phyloP scores from a whole-genome alignment of 306 rosid species.

The Argentina anserina region DNA sequence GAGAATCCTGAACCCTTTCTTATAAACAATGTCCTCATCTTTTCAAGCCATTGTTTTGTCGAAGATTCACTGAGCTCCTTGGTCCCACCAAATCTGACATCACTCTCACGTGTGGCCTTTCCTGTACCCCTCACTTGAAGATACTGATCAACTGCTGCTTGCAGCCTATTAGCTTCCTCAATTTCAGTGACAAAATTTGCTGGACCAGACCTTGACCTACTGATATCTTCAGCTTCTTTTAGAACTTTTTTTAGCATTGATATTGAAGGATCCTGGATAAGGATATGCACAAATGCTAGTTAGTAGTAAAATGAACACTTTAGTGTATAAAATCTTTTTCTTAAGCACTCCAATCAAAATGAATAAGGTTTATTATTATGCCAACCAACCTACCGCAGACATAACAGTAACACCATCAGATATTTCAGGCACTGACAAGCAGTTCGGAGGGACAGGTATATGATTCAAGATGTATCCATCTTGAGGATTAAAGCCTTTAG shows the following conservation, averaged over 20 bases:
- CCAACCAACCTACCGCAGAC: constrained; percentile 62
- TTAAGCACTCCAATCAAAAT: not conserved
- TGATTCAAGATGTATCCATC: constrained; percentile 70
- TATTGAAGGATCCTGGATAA: constrained; percentile 78
- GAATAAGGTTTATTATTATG: constrained; percentile 10
- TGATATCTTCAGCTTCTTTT: constrained; percentile 61
- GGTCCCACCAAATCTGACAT: constrained; percentile 57
- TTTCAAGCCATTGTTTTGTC: constrained; percentile 89
- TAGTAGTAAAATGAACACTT: not conserved
- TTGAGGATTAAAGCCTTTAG: constrained; percentile 82
- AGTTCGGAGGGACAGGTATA: constrained; percentile 93
- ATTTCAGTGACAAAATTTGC: constrained; percentile 81
- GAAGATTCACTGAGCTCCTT: constrained; percentile 65
- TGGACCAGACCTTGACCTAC: constrained; percentile 71
- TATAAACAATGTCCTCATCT: constrained; percentile 81
- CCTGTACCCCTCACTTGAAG: constrained; percentile 80
- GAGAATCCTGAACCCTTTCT: constrained; percentile 98
- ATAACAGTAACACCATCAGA: constrained; percentile 93
- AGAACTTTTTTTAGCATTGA: constrained; percentile 74
- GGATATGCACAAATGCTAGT: not conserved
- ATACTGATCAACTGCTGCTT: constrained; percentile 60
- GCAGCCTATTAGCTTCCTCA: constrained; percentile 79
- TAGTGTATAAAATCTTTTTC: not conserved
- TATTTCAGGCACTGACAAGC: constrained; percentile 84
- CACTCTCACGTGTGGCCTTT: constrained; percentile 63